phyloP scores from a whole-genome alignment of 352 stramenopile species.

The Globisporangium spiculum region DNA sequence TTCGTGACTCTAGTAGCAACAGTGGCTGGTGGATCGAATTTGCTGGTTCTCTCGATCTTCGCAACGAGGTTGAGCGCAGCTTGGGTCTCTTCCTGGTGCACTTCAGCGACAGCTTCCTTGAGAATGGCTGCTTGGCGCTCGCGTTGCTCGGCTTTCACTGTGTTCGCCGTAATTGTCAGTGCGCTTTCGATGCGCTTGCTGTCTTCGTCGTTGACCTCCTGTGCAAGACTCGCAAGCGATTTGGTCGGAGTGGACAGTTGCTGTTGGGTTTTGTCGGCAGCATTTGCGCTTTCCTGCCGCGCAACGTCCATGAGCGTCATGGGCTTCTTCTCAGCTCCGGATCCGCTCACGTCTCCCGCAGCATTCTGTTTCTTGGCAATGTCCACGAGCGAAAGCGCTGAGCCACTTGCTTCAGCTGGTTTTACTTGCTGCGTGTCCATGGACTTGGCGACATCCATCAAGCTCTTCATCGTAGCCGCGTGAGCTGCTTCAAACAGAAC shows the following conservation, averaged over 20 bases:
- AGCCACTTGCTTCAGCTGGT: background rate
- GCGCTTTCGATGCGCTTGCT: conserved; percentile 26
- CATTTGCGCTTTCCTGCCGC: conserved; percentile 20
- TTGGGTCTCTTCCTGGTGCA: conserved; percentile 28
- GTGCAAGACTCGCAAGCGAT: conserved; percentile 38
- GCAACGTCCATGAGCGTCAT: conserved; percentile 51
- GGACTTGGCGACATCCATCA: conserved; percentile 52
- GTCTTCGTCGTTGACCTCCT: conserved; percentile 51
- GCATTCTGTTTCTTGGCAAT: conserved; percentile 28
- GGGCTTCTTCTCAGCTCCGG: conserved; percentile 14
- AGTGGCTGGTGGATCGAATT: background rate
- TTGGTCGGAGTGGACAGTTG: background rate
- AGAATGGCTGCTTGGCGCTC: conserved; percentile 21
- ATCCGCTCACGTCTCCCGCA: background rate
- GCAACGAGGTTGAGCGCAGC: conserved; percentile 21
- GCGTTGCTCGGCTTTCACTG: conserved; percentile 37
- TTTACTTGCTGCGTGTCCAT: conserved; percentile 23
- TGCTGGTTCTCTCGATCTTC: conserved; percentile 15
- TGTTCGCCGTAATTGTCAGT: conserved; percentile 32
- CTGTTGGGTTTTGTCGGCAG: background rate
- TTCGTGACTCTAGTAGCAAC: background rate
- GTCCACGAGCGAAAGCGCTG: conserved; percentile 31
- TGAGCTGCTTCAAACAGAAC: conserved; percentile 5
- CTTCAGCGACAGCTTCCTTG: conserved; percentile 22
- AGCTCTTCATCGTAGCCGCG: conserved; percentile 18